Evolutionary conservation across 1,284 basidiomycete genomes (phyloP), one percentile per base, ranked within the genome.

Genomic region (Salmacisia buchloeana): DNA sequence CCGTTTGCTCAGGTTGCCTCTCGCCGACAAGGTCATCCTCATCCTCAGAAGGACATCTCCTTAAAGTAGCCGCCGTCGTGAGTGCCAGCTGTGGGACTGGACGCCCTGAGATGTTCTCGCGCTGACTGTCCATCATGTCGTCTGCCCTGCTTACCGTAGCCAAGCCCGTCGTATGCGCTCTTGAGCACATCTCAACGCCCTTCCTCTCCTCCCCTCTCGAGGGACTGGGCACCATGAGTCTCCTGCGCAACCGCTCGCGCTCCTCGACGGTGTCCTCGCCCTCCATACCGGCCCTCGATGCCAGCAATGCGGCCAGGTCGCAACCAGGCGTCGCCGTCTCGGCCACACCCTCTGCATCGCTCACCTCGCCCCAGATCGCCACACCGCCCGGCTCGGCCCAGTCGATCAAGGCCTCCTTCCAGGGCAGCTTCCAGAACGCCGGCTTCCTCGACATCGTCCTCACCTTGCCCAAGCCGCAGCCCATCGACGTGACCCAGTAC

Each of bases 231-330:
- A 58, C 21, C 33, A 58, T 39, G 36, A 36, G 34, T 27, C 35
- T 58, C 13, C 56, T 39, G 12, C 25, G 21, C 15, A 39, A 58
- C 23, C 36, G 35, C 35, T 39, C 36, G 12, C 36, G 34, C 18
- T 58, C 56, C 15, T 39, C 36, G 35, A 58, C 36, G 34, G 23
- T 58, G 21, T 58, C 56, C 34, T 36, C 56, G 15, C 34, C 56
- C 34, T 36, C 56, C 33, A 58, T 39, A 36, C 35, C 56, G 34
- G 36, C 56, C 56, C 56, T 29, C 33, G 56, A 36, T 34, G 38
- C 35, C 2, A 58, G 36, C 35, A 15, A 58, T 39, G 56, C 34
- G 12, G 35, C 10, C 23, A 21, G 35, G 5, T 12, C 56, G 2
- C 35, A 58, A 21, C 56, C 4, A 3, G 35, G 35, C 10, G 25